phyloP scores from a whole-genome alignment of 176 grass and related monocot genomes.

The Luzula sylvatica region DNA sequence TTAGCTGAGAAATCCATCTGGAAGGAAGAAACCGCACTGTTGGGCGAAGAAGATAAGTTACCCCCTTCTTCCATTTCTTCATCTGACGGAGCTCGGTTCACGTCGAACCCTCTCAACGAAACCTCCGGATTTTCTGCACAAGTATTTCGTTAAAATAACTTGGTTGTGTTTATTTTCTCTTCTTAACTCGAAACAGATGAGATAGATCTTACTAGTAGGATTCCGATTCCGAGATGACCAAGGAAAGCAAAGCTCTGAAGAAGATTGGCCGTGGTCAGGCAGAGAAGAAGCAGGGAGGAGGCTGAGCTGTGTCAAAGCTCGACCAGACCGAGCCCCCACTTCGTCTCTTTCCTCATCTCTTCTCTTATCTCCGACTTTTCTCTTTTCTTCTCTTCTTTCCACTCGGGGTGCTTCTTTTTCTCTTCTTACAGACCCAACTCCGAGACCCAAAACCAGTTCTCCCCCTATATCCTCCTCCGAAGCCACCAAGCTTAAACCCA shows the following conservation, averaged over 20 bases:
- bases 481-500: conserved; percentile 54
- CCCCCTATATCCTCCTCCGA: conserved; percentile 18
- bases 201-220: conserved; percentile 4
- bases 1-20: conserved; percentile 35
- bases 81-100: conserved; percentile 42
- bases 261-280: conserved; percentile 28
- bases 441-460: conserved; percentile 43
- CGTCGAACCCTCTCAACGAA: conserved; percentile 45
- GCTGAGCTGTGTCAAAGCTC: conserved; percentile 37
- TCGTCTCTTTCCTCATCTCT: conserved; percentile 6
- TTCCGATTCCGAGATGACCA: conserved; percentile 19
- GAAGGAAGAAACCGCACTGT: conserved; percentile 54
- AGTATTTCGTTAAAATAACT: too few species aligned
- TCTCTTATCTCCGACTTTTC: background rate
- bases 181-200: background rate
- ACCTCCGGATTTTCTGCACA: conserved; percentile 27
- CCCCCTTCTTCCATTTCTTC: conserved; percentile 25
- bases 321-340: conserved; percentile 19
- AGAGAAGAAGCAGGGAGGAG: conserved; percentile 29
- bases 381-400: background rate
- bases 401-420: background rate
- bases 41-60: conserved; percentile 57
- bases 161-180: too few species aligned
- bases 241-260: conserved; percentile 24
- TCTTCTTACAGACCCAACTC: conserved; percentile 19